Base-by-base conservation (phyloP, 176 grass and related monocot species). In the Bothriochloa decipiens region DNA sequence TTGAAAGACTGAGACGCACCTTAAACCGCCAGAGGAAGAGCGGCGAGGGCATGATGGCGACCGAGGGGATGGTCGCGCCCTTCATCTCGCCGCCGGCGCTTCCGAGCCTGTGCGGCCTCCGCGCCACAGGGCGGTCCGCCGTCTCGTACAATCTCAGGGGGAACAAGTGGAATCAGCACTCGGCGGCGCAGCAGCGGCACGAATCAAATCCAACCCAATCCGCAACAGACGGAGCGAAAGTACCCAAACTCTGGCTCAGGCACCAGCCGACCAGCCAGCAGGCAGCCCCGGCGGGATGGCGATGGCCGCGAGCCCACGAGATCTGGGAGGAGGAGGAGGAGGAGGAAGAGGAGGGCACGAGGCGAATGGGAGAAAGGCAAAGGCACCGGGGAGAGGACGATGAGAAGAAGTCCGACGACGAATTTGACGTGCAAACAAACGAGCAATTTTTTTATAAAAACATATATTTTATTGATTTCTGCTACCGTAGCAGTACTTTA, bases 21-120 rank as follows among this genome's bases (percentile, higher is more conserved):
- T 98, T 98, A 14, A 98, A 85, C 62, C 91, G 88, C 93, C 91
- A 98, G 61, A 98, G 87, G 70, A 99, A 94, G 81, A 92, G 84
- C 37, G 96, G 93, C 45, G 96, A 99, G 27, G 96, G 93, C 68
- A 96, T 92, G 72, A 86, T 96, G 52, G 80, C 87, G 28, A 65
- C 91, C 20, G 90, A 81, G 39, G 84, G 88, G 81, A 90, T 89
- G 74, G 83, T 61, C 61, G 85, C 47, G 73, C 81, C 86, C 91
- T 96, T 98, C 93, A 98, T 96, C 65, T 94, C 92, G 67, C 42
- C 70, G 27, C n/a, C 74, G 58, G 79, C 57, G 57, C 1, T 47
- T 11, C 57, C 79, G 27, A 20, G 9, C 57, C 78, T 40, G 49
- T 65, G 57, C 74, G 68, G 35, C 79, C 65, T 55, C 79, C 79